These are phyloP conservation scores for Pythium grandisporangium DNA, from an alignment of 352 stramenopile species.

Conservation along the genomic window DNA sequence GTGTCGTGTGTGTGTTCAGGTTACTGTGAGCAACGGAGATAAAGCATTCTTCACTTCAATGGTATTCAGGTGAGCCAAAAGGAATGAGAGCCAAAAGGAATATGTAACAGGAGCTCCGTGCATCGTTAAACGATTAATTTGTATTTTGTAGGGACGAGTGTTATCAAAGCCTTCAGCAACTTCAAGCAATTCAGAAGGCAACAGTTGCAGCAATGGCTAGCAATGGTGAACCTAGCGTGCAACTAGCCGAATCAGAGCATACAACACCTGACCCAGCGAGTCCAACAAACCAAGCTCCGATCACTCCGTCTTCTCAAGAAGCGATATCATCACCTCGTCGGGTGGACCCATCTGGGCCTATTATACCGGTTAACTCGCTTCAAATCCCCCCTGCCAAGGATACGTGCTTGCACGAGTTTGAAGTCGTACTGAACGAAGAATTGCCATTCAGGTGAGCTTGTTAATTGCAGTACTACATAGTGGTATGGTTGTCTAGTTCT, in stretches of 20 bases:
- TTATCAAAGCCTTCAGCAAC: conserved; percentile 65
- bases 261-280: background rate
- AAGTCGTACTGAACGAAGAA: conserved; percentile 65
- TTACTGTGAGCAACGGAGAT: conserved; percentile 51
- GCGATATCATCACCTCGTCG: no score
- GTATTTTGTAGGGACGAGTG: conserved; percentile 61
- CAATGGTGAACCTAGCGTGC: no score
- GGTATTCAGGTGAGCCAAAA: conserved; percentile 46
- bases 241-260: no score
- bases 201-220: conserved; percentile 44
- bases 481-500: no score
- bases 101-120: background rate
- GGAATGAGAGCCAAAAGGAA: no score
- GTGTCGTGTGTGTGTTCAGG: conserved; percentile 12
- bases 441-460: conserved; percentile 49
- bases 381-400: conserved; percentile 34
- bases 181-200: conserved; percentile 68
- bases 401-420: conserved; percentile 48
- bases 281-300: conserved; percentile 1
- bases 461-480: no score
- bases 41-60: conserved; percentile 80
- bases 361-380: no score
- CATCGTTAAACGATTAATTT: conserved; percentile 1
- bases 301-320: no score
- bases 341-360: no score